Evolutionary conservation across 176 grass and related monocot genomes (phyloP), one percentile per base, ranked within the genome.

Genomic region (Thinopyrum elongatum): DNA sequence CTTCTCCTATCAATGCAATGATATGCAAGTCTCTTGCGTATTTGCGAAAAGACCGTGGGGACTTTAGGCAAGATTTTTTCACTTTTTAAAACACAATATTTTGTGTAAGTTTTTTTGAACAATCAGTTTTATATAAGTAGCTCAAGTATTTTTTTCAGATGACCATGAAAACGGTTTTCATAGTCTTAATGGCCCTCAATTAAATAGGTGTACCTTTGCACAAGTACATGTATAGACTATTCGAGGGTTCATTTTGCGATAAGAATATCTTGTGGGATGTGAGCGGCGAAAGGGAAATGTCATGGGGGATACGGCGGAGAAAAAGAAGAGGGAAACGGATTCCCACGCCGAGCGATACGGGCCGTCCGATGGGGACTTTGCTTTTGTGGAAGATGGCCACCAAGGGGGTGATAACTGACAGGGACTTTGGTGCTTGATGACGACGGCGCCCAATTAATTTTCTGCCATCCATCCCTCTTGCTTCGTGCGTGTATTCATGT

Each of bases 381-480:
- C 9, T 78, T 78, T 85, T 72, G 70, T 85, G 86, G 77, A 88
- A 55, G 70, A 76, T 72, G 70, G 90, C 28, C 51, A 77, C 51
- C 7, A 51, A 0, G 23, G 23, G 36, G 8, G 0, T 3, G 12
- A 53, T 53, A 19, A 1, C 49, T 82, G 82, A 91, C 4, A 42
- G 70, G 10, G 86, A 91, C 90, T 10, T 55, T 82, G 70, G 82
- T 91, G 86, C 77, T 82, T 9, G 64, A 65, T 88, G 90, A 88
- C 39, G 70, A 64, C 41, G 49, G 6, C 22, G 8, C 8, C 21
- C 4, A 22, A 55, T 55, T 70, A 8, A 69, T 78, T 86, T 46
- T 2, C 12, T 4, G 53, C 53, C 53, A 22, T 58, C 49, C 49
- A 19, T 53, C 46, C 21, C 70, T 16, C 8, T 39, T 61, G 35